Conservation (phyloP, 441 rosid species). For the Biscutella laevigata region DNA sequence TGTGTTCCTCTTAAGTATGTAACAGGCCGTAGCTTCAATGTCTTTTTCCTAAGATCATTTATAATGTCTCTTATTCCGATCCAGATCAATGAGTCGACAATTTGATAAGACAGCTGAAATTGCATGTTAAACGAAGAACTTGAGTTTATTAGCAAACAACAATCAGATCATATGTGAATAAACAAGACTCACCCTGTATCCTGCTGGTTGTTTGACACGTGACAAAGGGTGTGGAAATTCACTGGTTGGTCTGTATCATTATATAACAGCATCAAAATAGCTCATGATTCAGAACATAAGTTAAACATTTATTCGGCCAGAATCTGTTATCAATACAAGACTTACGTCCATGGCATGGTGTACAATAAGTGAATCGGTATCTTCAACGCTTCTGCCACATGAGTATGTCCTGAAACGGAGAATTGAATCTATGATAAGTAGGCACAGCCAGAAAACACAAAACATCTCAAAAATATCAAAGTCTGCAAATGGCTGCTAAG, state of each 20-base stretch:
- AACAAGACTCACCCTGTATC: slow-evolving; percentile 70
- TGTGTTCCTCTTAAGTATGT: slow-evolving; percentile 97
- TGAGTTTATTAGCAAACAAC: slow-evolving; percentile 7
- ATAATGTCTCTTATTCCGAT: slow-evolving; percentile 97
- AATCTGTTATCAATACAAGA: slow-evolving; percentile 47
- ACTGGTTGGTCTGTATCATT: slow-evolving; percentile 73
- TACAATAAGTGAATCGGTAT: slow-evolving; percentile 90
- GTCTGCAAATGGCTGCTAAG: too few species aligned
- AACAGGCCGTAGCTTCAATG: slow-evolving; percentile 87
- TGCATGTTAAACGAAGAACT: slow-evolving; percentile 10
- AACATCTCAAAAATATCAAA: slow-evolving; percentile 1
- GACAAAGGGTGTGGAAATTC: slow-evolving; percentile 99
- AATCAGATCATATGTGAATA: background rate
- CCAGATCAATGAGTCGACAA: slow-evolving; percentile 95
- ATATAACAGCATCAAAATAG: background rate
- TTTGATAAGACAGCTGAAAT: slow-evolving; percentile 90
- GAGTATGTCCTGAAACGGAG: slow-evolving; percentile 66
- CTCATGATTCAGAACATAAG: slow-evolving; percentile 10
- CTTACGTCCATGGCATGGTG: slow-evolving; percentile 99
- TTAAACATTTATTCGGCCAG: slow-evolving; percentile 23
- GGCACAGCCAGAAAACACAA: slow-evolving; percentile 6
- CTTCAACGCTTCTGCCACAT: slow-evolving; percentile 91
- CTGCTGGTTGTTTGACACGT: slow-evolving; percentile 95
- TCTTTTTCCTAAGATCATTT: slow-evolving; percentile 90
- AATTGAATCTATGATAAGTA: slow-evolving; percentile 5